phyloP scores from a whole-genome alignment of 345 rosid genomes.

The Lepidium aucheri region DNA sequence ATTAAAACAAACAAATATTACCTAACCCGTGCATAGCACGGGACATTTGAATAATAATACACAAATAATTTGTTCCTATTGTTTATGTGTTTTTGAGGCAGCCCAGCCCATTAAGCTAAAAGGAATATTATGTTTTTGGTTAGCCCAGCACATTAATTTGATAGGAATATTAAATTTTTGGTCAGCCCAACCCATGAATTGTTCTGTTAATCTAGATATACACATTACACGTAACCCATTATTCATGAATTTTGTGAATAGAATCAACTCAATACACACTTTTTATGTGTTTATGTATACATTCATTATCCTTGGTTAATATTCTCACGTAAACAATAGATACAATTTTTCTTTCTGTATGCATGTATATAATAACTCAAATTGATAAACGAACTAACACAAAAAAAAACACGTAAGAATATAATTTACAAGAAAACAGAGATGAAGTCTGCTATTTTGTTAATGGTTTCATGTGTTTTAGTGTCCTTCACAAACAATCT shows the following conservation, averaged over 20 bases:
- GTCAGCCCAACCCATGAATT: background rate
- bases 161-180: background rate
- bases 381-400: background rate
- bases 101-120: background rate
- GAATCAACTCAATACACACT: conserved; percentile 12
- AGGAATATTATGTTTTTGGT: background rate
- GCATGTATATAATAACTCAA: background rate
- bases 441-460: conserved; percentile 2
- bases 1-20: too few species aligned
- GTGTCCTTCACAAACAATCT: background rate
- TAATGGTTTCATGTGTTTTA: conserved; percentile 1
- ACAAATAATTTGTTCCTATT: background rate
- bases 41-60: too few species aligned
- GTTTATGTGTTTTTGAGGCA: background rate
- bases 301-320: background rate
- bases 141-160: background rate
- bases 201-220: background rate
- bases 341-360: background rate
- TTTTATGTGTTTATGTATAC: background rate
- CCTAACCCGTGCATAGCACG: too few species aligned
- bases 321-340: background rate
- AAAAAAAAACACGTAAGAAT: too few species aligned
- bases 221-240: background rate
- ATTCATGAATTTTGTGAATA: background rate
- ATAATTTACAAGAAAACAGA: too few species aligned